These are phyloP conservation scores for Dothidotthia symphoricarpi DNA, from an alignment of 2,329 filamentous ascomycete genomes.

Conservation along the genomic window DNA sequence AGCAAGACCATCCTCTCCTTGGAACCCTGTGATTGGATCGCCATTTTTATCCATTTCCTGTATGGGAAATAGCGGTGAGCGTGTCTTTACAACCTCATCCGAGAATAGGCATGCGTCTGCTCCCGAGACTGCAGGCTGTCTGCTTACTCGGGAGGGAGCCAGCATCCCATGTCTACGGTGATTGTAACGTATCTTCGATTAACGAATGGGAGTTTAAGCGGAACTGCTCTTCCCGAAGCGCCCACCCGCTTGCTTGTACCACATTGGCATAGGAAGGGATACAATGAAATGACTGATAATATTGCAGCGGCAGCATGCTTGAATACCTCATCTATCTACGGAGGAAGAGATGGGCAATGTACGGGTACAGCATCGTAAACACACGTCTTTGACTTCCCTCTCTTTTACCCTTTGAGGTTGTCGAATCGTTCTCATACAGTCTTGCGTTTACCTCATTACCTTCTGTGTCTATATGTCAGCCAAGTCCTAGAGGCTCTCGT, in stretches of 20 bases:
- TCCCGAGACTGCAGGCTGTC: neutral
- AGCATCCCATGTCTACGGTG: neutral
- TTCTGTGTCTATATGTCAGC: too few relatives aligned
- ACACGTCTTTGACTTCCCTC: too few relatives aligned
- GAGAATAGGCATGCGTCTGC: too few relatives aligned
- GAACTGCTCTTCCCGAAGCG: constrained; percentile 1
- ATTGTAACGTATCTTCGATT: neutral
- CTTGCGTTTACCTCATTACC: too few relatives aligned
- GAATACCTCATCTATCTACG: too few relatives aligned
- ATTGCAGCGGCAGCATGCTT: constrained; percentile 7
- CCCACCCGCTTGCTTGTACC: constrained; percentile 10
- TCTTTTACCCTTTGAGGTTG: too few relatives aligned
- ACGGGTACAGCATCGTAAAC: too few relatives aligned
- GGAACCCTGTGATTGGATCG: neutral
- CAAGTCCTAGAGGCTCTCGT: too few relatives aligned
- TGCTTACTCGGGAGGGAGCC: constrained; percentile 2
- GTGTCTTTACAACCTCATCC: neutral
- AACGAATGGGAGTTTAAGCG: constrained; percentile 1
- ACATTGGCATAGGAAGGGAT: neutral
- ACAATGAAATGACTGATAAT: constrained; percentile 1
- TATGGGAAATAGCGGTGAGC: constrained; percentile 14
- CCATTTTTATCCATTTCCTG: neutral
- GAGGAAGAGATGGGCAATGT: too few relatives aligned
- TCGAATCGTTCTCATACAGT: too few relatives aligned
- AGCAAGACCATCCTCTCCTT: too few relatives aligned